Percentiles rank a stretch among this genome's conserved stretches.
Conservation (phyloP, 108 stramenopile genomes). For the Skeletonema grethae region DNA sequence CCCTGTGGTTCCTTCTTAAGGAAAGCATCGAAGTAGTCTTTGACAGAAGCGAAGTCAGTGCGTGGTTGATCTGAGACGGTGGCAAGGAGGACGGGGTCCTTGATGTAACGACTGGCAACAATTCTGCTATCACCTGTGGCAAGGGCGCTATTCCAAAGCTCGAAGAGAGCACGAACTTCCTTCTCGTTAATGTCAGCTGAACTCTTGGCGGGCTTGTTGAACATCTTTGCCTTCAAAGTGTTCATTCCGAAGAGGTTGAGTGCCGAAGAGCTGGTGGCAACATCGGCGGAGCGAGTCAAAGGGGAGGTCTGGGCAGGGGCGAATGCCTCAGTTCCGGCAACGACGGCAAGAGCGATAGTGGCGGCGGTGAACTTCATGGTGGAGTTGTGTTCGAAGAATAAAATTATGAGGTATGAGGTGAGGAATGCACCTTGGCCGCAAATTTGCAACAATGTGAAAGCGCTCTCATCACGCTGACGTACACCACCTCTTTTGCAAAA, state of each 20-base stretch:
- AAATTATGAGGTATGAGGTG: background rate
- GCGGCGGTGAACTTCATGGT: background rate
- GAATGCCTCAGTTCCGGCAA: background rate
- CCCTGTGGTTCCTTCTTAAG: slow-evolving; percentile 61
- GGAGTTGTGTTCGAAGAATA: background rate
- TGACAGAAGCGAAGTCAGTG: slow-evolving; percentile 57
- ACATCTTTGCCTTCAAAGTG: slow-evolving; percentile 3
- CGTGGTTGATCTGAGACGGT: slow-evolving; percentile 63
- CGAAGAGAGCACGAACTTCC: slow-evolving; percentile 62
- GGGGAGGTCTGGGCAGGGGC: background rate
- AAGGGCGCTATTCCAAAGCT: slow-evolving; percentile 63
- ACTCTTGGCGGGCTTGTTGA: background rate
- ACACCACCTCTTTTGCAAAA: background rate
- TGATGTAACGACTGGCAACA: slow-evolving; percentile 58
- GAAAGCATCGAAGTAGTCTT: slow-evolving; percentile 74
- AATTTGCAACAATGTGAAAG: background rate
- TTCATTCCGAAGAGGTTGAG: slow-evolving; percentile 1
- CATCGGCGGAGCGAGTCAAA: background rate
- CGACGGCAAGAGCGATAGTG: background rate
- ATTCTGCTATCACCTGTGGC: slow-evolving; percentile 61
- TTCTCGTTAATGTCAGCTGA: slow-evolving; percentile 25
- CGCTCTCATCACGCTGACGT: background rate
- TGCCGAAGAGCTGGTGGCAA: background rate
- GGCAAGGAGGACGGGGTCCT: slow-evolving; percentile 57
- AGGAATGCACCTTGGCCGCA: background rate